Percentiles rank a stretch among this genome's conserved stretches.
Evolutionary conservation across 2,329 filamentous ascomycete species (phyloP).

Genomic region (Fusarium sp.): DNA sequence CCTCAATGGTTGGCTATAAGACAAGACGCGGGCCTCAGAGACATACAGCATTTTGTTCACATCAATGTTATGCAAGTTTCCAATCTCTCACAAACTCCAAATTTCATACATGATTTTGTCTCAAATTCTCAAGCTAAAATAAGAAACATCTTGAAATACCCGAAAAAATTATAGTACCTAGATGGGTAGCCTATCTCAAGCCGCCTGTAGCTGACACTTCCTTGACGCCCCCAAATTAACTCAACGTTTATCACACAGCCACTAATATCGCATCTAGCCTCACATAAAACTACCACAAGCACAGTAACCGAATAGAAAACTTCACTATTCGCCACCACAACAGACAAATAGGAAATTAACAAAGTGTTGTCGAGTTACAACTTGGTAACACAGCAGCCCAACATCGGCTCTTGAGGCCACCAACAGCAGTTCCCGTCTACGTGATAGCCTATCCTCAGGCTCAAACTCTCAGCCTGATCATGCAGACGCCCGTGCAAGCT

Average conservation of each 20-base stretch:
- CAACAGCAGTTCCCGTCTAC: slow-evolving; percentile 11
- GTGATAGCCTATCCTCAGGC: slow-evolving; percentile 10
- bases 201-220: background rate
- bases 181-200: background rate
- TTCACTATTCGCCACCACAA: slow-evolving; percentile 5
- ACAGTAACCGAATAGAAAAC: background rate
- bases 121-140: background rate
- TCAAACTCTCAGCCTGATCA: slow-evolving; percentile 21
- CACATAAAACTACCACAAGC: background rate
- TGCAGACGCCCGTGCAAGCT: slow-evolving; percentile 23
- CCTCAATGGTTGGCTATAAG: slow-evolving; percentile 5
- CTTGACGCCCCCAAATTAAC: slow-evolving; percentile 10
- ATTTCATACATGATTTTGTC: background rate
- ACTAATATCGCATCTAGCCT: background rate
- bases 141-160: background rate
- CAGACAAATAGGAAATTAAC: background rate
- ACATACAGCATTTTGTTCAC: background rate
- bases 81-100: background rate
- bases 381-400: slow-evolving; percentile 16
- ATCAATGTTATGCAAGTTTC: background rate
- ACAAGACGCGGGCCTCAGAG: slow-evolving; percentile 6
- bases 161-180: background rate
- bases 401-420: slow-evolving; percentile 34
- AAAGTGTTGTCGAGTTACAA: slow-evolving; percentile 17
- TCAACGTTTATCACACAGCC: background rate